Percentiles rank a stretch among this genome's conserved stretches.
Conservation (phyloP, 495 filamentous ascomycete species). For the Neurospora sp. region DNA sequence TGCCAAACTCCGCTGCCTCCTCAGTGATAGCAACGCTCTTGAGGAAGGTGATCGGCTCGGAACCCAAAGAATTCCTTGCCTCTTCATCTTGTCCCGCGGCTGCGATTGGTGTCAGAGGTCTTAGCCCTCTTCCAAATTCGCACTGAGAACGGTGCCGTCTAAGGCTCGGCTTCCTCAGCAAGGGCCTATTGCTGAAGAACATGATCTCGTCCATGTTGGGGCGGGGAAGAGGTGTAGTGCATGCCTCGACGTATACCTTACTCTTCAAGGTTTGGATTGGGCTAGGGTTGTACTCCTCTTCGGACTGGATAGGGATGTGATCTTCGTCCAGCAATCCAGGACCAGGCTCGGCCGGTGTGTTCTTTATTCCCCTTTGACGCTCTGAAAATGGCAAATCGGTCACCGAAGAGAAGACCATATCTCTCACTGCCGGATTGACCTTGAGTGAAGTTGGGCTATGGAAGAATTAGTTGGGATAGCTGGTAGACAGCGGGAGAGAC, state of each 20-base stretch:
- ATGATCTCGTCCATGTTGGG: constrained; percentile 11
- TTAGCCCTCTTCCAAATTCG: background rate
- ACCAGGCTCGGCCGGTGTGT: background rate
- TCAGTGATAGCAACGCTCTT: constrained; percentile 50
- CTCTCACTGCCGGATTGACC: constrained; percentile 5
- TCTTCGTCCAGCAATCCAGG: background rate
- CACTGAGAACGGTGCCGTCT: background rate
- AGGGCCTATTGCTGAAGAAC: background rate
- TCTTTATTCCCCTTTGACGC: background rate
- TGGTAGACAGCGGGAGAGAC: background rate
- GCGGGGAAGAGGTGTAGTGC: constrained; percentile 10
- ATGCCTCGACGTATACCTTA: constrained; percentile 5
- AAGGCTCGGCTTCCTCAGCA: background rate
- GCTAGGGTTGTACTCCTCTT: constrained; percentile 8
- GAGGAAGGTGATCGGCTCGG: constrained; percentile 31
- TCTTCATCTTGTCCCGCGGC: background rate
- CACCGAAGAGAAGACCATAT: background rate
- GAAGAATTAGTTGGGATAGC: background rate
- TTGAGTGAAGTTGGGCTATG: constrained; percentile 14
- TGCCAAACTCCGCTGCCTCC: constrained; percentile 42
- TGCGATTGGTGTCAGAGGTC: constrained; percentile 4
- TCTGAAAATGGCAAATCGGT: background rate
- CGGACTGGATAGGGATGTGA: background rate
- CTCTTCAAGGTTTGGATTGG: constrained; percentile 3
- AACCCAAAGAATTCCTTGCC: constrained; percentile 8